These are phyloP conservation scores for Mycosarcoma mackinlayi DNA, from an alignment of 1,284 basidiomycete species.

Conservation along the genomic window DNA sequence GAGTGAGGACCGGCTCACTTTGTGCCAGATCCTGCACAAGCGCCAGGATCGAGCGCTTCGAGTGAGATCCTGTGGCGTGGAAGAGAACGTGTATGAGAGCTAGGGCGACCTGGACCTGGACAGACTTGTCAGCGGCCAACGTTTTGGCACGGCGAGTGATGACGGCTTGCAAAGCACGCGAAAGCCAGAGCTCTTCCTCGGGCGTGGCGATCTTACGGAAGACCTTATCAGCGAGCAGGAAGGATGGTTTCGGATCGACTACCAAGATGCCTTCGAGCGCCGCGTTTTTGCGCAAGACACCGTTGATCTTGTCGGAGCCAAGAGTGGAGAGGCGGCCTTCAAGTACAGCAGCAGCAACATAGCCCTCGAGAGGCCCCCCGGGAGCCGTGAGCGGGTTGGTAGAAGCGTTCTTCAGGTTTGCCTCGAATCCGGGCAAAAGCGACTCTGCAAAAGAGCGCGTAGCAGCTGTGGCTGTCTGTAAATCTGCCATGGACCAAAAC, in stretches of 20 bases:
- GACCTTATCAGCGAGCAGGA: constrained; percentile 64
- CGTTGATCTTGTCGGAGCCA: constrained; percentile 45
- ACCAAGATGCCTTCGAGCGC: constrained; percentile 46
- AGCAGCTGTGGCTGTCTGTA: constrained; percentile 19
- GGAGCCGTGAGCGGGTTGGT: constrained; percentile 58
- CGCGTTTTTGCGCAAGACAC: constrained; percentile 36
- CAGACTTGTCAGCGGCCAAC: constrained; percentile 38
- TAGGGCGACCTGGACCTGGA: constrained; percentile 31
- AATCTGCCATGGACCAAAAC: constrained; percentile 37
- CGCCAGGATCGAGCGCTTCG: constrained; percentile 28
- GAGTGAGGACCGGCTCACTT: constrained; percentile 37
- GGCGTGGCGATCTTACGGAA: constrained; percentile 54
- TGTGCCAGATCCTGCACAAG: constrained; percentile 28
- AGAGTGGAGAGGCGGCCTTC: constrained; percentile 39
- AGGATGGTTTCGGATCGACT: constrained; percentile 60
- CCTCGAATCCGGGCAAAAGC: constrained; percentile 57
- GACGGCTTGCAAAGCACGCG: constrained; percentile 43
- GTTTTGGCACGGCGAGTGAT: constrained; percentile 16
- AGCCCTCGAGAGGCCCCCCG: constrained; percentile 62
- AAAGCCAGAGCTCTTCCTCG: constrained; percentile 58
- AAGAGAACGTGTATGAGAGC: constrained; percentile 51
- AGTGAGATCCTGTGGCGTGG: constrained; percentile 34
- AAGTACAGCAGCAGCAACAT: constrained; percentile 54
- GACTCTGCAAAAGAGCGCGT: constrained; percentile 51
- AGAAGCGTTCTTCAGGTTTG: constrained; percentile 56